Evolutionary conservation across 2,329 filamentous ascomycete species (phyloP).

Genomic region (Beauveria scarabaeidicola): DNA sequence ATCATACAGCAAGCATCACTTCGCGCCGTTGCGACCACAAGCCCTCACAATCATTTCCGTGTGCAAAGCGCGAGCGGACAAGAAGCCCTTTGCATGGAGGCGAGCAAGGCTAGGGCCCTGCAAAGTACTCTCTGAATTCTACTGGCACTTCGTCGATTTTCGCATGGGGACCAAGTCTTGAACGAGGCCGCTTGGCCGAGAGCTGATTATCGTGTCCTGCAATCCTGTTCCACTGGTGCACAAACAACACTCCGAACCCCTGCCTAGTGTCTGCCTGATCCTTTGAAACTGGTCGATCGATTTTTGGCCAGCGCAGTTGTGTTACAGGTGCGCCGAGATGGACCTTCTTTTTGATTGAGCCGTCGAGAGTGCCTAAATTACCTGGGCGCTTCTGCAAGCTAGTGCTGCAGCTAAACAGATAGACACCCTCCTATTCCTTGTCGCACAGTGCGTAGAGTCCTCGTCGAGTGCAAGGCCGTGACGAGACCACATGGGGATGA

Average conservation of each 20-base stretch:
- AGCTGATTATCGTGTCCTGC: neutral
- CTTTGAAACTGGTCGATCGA: slow-evolving; percentile 8
- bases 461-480: neutral
- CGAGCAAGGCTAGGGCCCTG: neutral
- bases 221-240: neutral
- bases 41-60: neutral
- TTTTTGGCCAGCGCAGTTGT: slow-evolving; percentile 1
- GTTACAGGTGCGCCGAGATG: neutral
- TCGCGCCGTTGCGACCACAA: neutral
- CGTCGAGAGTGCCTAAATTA: neutral
- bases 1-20: neutral
- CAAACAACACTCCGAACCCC: neutral
- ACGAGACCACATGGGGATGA: too few relatives aligned
- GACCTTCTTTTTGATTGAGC: slow-evolving; percentile 2
- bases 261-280: neutral
- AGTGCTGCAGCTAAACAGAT: neutral
- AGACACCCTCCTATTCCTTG: neutral
- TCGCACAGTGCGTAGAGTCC: slow-evolving; percentile 4
- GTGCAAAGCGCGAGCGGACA: too few relatives aligned
- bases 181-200: too few relatives aligned
- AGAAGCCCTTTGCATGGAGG: neutral
- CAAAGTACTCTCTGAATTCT: neutral
- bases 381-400: neutral
- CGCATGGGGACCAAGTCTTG: too few relatives aligned
- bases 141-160: neutral